Conservation (phyloP, 2,329 filamentous ascomycete genomes). For the Didymella glomerata region DNA sequence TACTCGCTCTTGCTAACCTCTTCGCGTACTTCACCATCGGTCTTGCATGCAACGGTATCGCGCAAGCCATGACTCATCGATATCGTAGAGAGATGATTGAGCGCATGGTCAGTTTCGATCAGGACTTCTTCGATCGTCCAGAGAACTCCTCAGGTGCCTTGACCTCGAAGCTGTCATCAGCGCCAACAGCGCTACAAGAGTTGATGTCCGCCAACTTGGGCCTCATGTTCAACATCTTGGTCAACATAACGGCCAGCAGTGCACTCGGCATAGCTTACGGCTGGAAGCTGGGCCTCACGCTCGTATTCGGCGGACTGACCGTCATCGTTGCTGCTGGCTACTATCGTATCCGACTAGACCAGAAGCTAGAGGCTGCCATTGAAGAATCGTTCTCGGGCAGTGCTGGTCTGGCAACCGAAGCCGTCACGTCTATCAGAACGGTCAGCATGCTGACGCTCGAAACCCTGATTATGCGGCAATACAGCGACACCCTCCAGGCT, state of each 20-base stretch:
- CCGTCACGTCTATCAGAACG: constrained; percentile 19
- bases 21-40: constrained; percentile 59
- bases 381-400: constrained; percentile 16
- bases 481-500: constrained; percentile 3
- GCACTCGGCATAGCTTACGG: constrained; percentile 41
- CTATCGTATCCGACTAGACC: constrained; percentile 57
- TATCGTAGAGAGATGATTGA: constrained; percentile 19
- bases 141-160: constrained; percentile 87
- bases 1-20: constrained; percentile 27
- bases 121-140: constrained; percentile 81
- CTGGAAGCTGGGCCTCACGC: constrained; percentile 84
- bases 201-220: constrained; percentile 71
- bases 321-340: constrained; percentile 79
- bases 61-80: constrained; percentile 17
- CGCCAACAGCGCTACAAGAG: constrained; percentile 86
- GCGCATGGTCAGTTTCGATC: constrained; percentile 19
- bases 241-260: constrained; percentile 77
- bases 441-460: constrained; percentile 20
- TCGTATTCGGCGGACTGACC: constrained; percentile 77
- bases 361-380: constrained; percentile 14
- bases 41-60: constrained; percentile 70
- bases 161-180: constrained; percentile 74
- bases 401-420: constrained; percentile 13
- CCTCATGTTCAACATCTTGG: constrained; percentile 78
- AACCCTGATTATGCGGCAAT: constrained; percentile 4